Conservation (phyloP, 2,329 filamentous ascomycete genomes). For the Didymella pinodella region DNA sequence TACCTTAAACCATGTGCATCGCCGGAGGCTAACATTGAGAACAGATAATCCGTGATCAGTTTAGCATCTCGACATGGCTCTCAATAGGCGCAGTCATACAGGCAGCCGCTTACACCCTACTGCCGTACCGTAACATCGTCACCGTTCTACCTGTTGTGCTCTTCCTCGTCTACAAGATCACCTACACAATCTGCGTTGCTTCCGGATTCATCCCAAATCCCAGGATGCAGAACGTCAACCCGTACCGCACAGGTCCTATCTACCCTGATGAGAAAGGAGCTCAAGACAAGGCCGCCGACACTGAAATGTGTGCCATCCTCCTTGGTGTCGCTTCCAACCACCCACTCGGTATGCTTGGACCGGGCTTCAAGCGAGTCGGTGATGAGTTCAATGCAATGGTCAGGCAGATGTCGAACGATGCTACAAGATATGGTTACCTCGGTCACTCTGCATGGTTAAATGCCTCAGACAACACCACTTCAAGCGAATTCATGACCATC, state of each 20-base stretch:
- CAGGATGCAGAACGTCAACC: conserved; percentile 10
- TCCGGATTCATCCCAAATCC: conserved; percentile 4
- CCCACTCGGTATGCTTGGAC: conserved; percentile 21
- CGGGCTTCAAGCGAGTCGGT: conserved; percentile 20
- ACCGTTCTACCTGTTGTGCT: conserved; percentile 19
- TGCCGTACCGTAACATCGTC: conserved; percentile 23
- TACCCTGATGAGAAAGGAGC: conserved; percentile 16
- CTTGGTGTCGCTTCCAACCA: conserved; percentile 20
- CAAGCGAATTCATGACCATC: conserved; percentile 18
- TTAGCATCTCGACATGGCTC: conserved; percentile 19
- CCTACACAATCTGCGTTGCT: conserved; percentile 3
- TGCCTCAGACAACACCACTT: conserved; percentile 6
- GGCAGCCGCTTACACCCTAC: conserved; percentile 8
- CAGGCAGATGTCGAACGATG: conserved; percentile 2
- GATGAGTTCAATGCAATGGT: conserved; percentile 13
- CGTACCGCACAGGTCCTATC: conserved; percentile 4
- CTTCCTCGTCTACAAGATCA: conserved; percentile 17
- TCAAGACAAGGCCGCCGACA: conserved; percentile 3
- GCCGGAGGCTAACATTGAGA: background rate
- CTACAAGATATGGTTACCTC: conserved; percentile 11
- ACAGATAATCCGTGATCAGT: conserved; percentile 17
- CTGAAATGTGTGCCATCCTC: conserved; percentile 20
- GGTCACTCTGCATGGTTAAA: conserved; percentile 17
- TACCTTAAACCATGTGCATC: background rate
- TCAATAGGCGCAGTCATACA: conserved; percentile 19